Base-by-base conservation (phyloP, 108 stramenopile species). In the Cyclotella sp. region DNA sequence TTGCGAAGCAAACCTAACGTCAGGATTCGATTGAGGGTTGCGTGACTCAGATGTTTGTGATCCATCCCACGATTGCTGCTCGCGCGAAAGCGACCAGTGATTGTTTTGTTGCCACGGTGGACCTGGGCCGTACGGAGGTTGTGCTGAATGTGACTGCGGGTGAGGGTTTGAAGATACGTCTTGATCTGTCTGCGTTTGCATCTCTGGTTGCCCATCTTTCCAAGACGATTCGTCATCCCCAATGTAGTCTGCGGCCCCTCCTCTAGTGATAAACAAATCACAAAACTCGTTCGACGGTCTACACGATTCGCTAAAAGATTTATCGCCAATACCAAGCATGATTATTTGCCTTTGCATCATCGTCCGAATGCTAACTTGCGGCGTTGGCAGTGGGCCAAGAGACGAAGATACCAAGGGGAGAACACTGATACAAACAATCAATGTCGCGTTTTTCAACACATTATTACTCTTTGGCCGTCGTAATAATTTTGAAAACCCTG, bases 221-320 rank as follows among this genome's bases (percentile, higher is more conserved):
- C 75, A 76, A 0, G 57, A 24, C 1, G 41, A 63, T 45, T 76
- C 75, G 8, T 68, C 75, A n/a, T 76, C 79, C 6, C 44, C 73
- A 52, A 81, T 47, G 47, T 73, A 81, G 41, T 81, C 79, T 39
- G 79, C 79, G 29, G 68, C 28, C 0, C 78, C 78, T 51, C 79
- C 79, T 30, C 79, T 64, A 12, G 24, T 2, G 19, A 26, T 22
- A 24, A 57, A 19, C 11, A 57, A 57, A 6, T 24, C 24, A 8
- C 22, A 24, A 19, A 12, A 26, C 12, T 24, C 24, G 3, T 26
- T 24, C 1, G 12, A n/a, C 55, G 22, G 24, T 3, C 12, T 26
- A 57, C 24, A 21, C 4, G 24, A 57, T 26, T 57, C 24, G 24
- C 19, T 5, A 22, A 1, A 1, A 57, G 55, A 34, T 34, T 6